phyloP scores from a whole-genome alignment of 2,329 filamentous ascomycete species.

The Sporothrix schenckii region DNA sequence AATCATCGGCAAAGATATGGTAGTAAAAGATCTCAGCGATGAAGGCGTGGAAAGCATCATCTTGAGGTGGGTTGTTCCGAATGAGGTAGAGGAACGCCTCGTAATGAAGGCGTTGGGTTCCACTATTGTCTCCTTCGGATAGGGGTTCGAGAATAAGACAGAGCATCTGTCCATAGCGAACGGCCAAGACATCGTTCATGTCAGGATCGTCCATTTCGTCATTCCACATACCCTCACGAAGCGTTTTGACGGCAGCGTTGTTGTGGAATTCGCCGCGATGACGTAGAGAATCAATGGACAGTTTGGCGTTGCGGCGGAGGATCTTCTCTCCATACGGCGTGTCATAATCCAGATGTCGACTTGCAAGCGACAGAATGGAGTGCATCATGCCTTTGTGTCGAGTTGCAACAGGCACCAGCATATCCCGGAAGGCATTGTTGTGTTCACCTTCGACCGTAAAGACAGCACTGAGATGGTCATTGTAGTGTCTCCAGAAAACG shows the following conservation, averaged over 20 bases:
- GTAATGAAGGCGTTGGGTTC: slow-evolving; percentile 79
- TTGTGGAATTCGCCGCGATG: slow-evolving; percentile 60
- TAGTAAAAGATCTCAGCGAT: slow-evolving; percentile 84
- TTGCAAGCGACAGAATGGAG: slow-evolving; percentile 80
- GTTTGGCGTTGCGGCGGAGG: slow-evolving; percentile 53
- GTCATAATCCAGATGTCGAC: slow-evolving; percentile 70
- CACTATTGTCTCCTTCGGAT: slow-evolving; percentile 59
- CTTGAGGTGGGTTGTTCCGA: slow-evolving; percentile 59
- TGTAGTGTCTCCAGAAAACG: slow-evolving; percentile 81
- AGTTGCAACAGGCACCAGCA: slow-evolving; percentile 79
- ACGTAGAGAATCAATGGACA: slow-evolving; percentile 52
- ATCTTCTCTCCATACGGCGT: slow-evolving; percentile 60
- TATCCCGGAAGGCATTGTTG: slow-evolving; percentile 82
- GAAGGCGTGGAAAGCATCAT: slow-evolving; percentile 66
- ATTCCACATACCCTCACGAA: slow-evolving; percentile 52
- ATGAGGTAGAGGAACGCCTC: slow-evolving; percentile 74
- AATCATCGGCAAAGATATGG: slow-evolving; percentile 68
- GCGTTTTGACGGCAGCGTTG: slow-evolving; percentile 56
- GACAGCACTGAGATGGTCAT: slow-evolving; percentile 74
- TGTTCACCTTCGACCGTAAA: slow-evolving; percentile 80
- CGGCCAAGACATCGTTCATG: slow-evolving; percentile 54
- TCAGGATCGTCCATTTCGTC: slow-evolving; percentile 44
- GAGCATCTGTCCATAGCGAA: slow-evolving; percentile 65
- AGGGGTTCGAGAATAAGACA: slow-evolving; percentile 63
- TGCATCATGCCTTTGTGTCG: slow-evolving; percentile 85